phyloP scores from a whole-genome alignment of 805 yeast genomes.

The Spencermartinsiella europaea region DNA sequence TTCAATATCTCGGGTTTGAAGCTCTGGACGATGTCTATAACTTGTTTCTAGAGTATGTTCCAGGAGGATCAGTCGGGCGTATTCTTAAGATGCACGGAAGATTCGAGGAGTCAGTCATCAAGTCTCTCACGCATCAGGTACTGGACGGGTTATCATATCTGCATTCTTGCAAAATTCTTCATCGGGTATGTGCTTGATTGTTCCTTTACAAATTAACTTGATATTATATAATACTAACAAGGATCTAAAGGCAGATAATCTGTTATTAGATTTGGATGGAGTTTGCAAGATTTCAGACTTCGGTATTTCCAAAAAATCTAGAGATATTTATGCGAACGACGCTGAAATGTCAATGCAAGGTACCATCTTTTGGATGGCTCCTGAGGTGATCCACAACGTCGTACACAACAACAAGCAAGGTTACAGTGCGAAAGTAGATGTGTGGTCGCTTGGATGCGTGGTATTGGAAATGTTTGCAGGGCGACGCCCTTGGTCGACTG shows the following conservation, averaged over 20 bases:
- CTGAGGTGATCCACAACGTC: slow-evolving; percentile 89
- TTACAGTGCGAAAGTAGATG: slow-evolving; percentile 95
- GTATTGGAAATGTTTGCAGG: slow-evolving; percentile 98
- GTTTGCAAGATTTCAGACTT: slow-evolving; percentile 93
- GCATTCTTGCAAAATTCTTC: slow-evolving; percentile 82
- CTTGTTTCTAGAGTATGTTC: slow-evolving; percentile 89
- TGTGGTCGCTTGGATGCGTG: slow-evolving; percentile 98
- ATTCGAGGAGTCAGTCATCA: slow-evolving; percentile 73
- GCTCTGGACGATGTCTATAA: slow-evolving; percentile 65
- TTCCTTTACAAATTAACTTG: too few relatives aligned
- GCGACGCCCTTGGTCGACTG: slow-evolving; percentile 93
- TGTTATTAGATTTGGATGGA: slow-evolving; percentile 84
- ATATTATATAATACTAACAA: slow-evolving; percentile 6
- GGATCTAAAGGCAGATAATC: slow-evolving; percentile 91
- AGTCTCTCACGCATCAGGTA: slow-evolving; percentile 72
- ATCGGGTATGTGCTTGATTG: slow-evolving; percentile 39
- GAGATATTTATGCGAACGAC: slow-evolving; percentile 77
- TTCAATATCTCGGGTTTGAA: slow-evolving; percentile 94
- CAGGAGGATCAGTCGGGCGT: slow-evolving; percentile 94
- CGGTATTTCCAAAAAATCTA: slow-evolving; percentile 85
- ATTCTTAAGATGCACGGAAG: slow-evolving; percentile 76
- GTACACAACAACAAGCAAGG: slow-evolving; percentile 75
- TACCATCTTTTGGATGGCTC: slow-evolving; percentile 99
- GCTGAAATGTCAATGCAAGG: slow-evolving; percentile 99
- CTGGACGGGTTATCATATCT: slow-evolving; percentile 80